Percentiles rank a stretch among this genome's conserved stretches.
These are phyloP conservation scores for Beauveria varroae DNA, from an alignment of 2,329 filamentous ascomycete genomes.

Conservation along the genomic window DNA sequence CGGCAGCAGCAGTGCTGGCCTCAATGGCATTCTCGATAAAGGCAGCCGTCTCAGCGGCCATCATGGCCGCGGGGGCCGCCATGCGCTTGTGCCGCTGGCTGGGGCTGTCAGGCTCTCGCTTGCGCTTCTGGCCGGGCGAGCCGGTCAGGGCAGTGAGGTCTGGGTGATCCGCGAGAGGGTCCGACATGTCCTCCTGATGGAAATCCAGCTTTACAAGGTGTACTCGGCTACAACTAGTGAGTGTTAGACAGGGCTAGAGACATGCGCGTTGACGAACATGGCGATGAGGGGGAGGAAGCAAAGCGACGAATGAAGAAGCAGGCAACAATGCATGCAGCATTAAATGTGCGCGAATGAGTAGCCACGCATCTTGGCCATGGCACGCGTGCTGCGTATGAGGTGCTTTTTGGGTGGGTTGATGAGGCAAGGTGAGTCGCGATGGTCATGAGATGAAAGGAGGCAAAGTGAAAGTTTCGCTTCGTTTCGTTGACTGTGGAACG, in stretches of 20 bases:
- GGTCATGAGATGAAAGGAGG: not conserved
- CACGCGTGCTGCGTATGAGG: not conserved
- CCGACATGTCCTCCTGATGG: slow-evolving; percentile 7
- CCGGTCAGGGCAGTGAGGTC: slow-evolving; percentile 35
- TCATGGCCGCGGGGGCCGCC: slow-evolving; percentile 37
- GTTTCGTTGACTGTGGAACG: not conserved
- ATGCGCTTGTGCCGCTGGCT: slow-evolving; percentile 43
- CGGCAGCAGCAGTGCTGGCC: slow-evolving; percentile 28
- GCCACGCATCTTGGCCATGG: not conserved
- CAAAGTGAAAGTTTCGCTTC: not conserved
- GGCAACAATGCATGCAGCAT: not conserved
- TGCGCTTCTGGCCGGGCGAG: slow-evolving; percentile 46
- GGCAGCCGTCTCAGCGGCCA: slow-evolving; percentile 37
- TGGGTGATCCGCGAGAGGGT: slow-evolving; percentile 31
- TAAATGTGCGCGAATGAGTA: not conserved
- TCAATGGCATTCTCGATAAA: slow-evolving; percentile 50
- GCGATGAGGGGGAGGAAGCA: not conserved
- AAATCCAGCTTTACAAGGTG: slow-evolving; percentile 7
- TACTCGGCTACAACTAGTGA: not conserved
- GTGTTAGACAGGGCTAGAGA: not conserved
- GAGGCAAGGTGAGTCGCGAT: slow-evolving; percentile 8
- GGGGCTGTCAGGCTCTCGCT: slow-evolving; percentile 45
- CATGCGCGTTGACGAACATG: not conserved
- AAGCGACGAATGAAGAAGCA: not conserved
- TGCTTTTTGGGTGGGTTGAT: not conserved